Base-by-base conservation (phyloP, 164 flowering plant species). In the Pachysandra terminalis region DNA sequence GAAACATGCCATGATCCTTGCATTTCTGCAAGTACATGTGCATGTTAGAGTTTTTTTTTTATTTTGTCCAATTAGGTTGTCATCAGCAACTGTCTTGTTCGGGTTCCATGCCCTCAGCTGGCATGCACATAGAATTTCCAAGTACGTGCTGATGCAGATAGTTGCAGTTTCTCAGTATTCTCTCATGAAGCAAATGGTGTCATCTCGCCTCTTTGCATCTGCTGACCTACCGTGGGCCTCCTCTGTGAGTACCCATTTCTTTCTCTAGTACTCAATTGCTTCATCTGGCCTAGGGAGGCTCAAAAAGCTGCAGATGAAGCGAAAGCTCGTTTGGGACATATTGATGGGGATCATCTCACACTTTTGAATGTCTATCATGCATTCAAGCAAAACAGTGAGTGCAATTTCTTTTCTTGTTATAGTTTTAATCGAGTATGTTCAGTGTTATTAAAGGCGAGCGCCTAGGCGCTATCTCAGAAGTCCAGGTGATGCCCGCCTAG, bases 251-350 rank as follows among this genome's bases (percentile, higher is more conserved):
- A 45, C 81, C 84, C 80, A 84, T 82, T 89, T 90, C 82, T 89
- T 84, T 90, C 90, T 86, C 67, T 92, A 92, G 99, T 90, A 87
- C 97, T 97, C 87, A 92, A 90, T 86, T 91, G 97, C 97, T 95
- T 95, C 87, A 84, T 95, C 84, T 92, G 98, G 93, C 99, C 99
- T 85, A 90, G 90, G 87, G 99, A 92, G 82, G 96, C 96, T 66
- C 98, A 92, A 76, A 92, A 92, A 80, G 99, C 96, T 75, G 98
- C 98, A n/a, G 99, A 95, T 75, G 98, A 90, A 87, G 99, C 99
- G 4, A 95, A 90, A 85, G 97, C 94, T 81, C 79, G 87, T 81
- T 95, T 95, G 82, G 92, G 93, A 26, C 97, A 92, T 82, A 85
- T 88, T 45, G 99, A 95, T 65, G 97, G 97, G 68, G 99, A 95